Evolutionary conservation across 257 asterid species (phyloP).

Genomic region (Knoxia roxburghii): DNA sequence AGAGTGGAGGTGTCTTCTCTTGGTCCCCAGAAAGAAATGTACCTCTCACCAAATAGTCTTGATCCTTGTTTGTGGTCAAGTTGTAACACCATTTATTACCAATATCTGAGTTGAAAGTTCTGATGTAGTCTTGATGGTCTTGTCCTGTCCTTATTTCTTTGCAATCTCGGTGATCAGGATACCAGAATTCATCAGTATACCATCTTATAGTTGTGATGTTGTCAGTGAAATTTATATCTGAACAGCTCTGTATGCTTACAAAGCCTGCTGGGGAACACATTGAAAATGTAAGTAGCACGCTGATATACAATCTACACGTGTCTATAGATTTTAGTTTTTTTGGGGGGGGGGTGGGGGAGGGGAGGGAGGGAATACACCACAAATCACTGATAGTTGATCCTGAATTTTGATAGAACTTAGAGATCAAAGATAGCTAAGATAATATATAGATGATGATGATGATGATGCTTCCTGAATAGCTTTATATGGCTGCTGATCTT

Average conservation of each 20-base stretch:
- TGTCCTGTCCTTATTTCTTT: conserved; percentile 26
- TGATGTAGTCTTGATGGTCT: conserved; percentile 19
- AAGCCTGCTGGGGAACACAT: conserved; percentile 31
- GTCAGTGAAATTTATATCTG: conserved; percentile 22
- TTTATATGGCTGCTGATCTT: background rate
- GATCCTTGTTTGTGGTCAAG: conserved; percentile 35
- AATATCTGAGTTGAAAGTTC: conserved; percentile 27
- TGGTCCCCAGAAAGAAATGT: conserved; percentile 38
- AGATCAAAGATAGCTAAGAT: background rate
- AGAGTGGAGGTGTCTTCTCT: conserved; percentile 20
- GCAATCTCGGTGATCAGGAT: conserved; percentile 35
- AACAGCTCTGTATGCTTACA: conserved; percentile 46
- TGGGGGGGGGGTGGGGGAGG: no score
- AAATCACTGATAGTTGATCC: background rate
- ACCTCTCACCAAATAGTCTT: conserved; percentile 44
- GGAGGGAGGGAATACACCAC: background rate
- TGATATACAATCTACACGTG: no score
- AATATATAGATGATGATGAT: background rate
- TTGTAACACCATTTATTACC: conserved; percentile 48
- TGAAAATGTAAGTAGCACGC: background rate
- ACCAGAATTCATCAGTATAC: conserved; percentile 36
- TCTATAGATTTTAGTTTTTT: background rate
- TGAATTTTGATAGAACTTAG: background rate
- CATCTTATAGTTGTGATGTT: conserved; percentile 30
- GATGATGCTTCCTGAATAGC: no score